phyloP scores from a whole-genome alignment of 1,284 basidiomycete species.

The Mycena citricolor region DNA sequence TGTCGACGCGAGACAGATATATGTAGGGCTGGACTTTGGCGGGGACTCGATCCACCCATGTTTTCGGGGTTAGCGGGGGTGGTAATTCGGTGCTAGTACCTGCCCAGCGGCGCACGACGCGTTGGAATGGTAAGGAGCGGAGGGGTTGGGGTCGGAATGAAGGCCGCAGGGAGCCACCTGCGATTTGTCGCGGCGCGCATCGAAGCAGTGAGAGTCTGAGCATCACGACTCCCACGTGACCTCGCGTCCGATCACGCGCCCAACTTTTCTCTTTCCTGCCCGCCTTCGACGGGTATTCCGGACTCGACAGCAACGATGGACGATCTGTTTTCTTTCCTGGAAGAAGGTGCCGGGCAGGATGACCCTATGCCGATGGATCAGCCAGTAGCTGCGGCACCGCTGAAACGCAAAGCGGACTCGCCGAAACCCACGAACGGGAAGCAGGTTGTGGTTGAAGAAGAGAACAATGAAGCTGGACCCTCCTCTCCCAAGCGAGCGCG shows the following conservation, averaged over 20 bases:
- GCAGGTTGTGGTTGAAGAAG: slow-evolving; percentile 19
- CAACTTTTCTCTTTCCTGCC: no score
- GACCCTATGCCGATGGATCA: slow-evolving; percentile 20
- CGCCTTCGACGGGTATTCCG: no score
- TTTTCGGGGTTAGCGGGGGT: slow-evolving; percentile 25
- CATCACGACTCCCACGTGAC: no score
- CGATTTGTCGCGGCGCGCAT: no score
- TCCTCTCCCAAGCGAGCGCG: slow-evolving; percentile 49
- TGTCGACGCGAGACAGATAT: slow-evolving; percentile 86
- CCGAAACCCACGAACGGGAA: slow-evolving; percentile 19
- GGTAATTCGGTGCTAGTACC: no score
- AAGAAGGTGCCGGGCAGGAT: slow-evolving; percentile 19
- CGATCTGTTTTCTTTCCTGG: slow-evolving; percentile 24
- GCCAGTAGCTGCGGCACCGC: slow-evolving; percentile 11
- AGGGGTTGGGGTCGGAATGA: neutral
- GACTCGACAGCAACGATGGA: no score
- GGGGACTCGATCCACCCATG: slow-evolving; percentile 74
- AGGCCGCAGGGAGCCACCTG: neutral
- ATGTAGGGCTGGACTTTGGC: slow-evolving; percentile 72
- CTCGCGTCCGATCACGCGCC: no score
- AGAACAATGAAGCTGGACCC: slow-evolving; percentile 30
- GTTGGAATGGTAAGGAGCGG: neutral
- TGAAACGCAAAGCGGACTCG: slow-evolving; percentile 38
- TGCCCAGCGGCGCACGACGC: no score
- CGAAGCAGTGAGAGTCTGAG: no score